Base-by-base conservation (phyloP, 352 stramenopile species). In the Phytophthora pini region DNA sequence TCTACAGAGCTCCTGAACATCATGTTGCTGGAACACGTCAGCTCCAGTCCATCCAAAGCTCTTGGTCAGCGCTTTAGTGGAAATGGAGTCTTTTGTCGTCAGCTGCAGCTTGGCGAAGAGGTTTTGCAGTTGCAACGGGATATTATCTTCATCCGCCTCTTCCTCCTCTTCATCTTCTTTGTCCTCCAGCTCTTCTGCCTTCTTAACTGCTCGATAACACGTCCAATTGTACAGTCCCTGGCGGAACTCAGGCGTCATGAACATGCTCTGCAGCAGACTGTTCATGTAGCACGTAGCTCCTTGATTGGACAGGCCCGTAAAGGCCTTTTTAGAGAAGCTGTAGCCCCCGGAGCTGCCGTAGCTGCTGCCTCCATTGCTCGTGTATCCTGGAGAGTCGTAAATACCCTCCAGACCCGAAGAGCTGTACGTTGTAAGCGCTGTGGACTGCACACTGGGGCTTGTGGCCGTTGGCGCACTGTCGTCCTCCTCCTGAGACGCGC, bases 271-370 rank as follows among this genome's bases (percentile, higher is more conserved):
- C 40, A 98, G 77, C 43, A 98, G 65, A 45, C 83, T 95, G 72
- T 98, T 98, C 88, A 98, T 97, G 76, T 98, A 98, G 72, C 92
- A 98, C n/a, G 90, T 98, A 12, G 89, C 90, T 20, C 89, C 92
- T 56, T 97, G 91, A 65, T 97, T 97, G 17, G 80, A 93, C 2
- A 97, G 72, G 0, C 91, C 91, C 38, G 83, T 92, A 68, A 88
- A 95, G 31, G 56, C 59, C 48, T 87, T 92, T 22, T 54, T 40
- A 3, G 56, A 41, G 31, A 58, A 17, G 4, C 29, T 62, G 44
- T 62, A 74, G 34, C 53, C 61, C 4, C 56, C 45, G 13, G 43
- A 60, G 40, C 66, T 79, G 29, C 57, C 60, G 41, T 79, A 76
- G 41, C 51, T 74, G 51, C 71, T 79, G 13, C 68, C 47, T 9